Percentiles rank a stretch among this genome's conserved stretches.
phyloP scores from a whole-genome alignment of 371 early-diverging fungal genomes.

The Mortierella polycephala region DNA sequence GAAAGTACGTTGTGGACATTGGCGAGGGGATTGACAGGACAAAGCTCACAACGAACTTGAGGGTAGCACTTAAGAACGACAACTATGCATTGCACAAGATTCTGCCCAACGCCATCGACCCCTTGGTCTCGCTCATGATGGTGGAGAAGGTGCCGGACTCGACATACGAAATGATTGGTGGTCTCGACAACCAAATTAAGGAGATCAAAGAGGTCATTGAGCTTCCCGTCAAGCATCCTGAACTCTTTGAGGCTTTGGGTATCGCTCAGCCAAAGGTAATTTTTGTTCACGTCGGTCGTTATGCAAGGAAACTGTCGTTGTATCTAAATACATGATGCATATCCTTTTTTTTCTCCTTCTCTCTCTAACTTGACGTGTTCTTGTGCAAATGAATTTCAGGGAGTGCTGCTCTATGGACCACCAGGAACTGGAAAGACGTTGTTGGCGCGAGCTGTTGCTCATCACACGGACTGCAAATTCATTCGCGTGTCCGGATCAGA shows the following conservation, averaged over 20 bases:
- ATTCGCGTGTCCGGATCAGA: constrained; percentile 99
- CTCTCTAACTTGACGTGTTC: constrained; percentile 2
- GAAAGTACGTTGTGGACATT: constrained; percentile 99
- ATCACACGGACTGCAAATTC: constrained; percentile 99
- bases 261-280: constrained; percentile 98
- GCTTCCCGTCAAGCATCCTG: constrained; percentile 99
- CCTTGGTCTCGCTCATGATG: constrained; percentile 99
- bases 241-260: constrained; percentile 99
- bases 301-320: too few relatives aligned
- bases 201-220: constrained; percentile 99
- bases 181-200: constrained; percentile 99
- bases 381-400: constrained; percentile 50
- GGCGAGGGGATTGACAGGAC: constrained; percentile 91
- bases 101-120: constrained; percentile 96
- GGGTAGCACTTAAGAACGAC: constrained; percentile 98
- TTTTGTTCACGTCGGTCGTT: too few relatives aligned
- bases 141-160: constrained; percentile 99
- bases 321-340: not conserved
- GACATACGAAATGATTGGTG: constrained; percentile 99
- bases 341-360: not conserved
- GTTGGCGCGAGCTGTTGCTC: constrained; percentile 99
- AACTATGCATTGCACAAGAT: constrained; percentile 88
- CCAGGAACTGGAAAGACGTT: constrained; percentile 99
- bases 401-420: constrained; percentile 98
- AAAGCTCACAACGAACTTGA: constrained; percentile 92